Conservation (phyloP, 257 asterid species). For the Scutellaria baicalensis region DNA sequence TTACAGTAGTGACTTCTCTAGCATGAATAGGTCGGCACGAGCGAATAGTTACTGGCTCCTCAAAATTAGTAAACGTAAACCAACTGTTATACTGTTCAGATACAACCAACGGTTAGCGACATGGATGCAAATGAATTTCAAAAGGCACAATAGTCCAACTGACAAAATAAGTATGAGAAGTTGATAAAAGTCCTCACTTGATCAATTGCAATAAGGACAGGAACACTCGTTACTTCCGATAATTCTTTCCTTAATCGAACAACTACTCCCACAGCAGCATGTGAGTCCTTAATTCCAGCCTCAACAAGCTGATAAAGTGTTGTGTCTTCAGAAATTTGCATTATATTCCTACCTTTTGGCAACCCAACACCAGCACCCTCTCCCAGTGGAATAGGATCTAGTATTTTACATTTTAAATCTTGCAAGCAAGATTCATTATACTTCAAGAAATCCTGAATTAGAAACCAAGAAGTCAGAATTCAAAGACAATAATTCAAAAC, state of each 20-base stretch:
- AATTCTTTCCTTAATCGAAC: conserved; percentile 91
- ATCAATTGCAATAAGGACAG: conserved; percentile 92
- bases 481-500: conserved; percentile 1
- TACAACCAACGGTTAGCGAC: conserved; percentile 22
- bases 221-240: conserved; percentile 69
- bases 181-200: conserved; percentile 49
- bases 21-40: conserved; percentile 86
- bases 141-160: conserved; percentile 10
- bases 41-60: conserved; percentile 81
- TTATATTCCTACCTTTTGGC: conserved; percentile 55
- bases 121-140: neutral
- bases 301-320: conserved; percentile 71
- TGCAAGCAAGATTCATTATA: conserved; percentile 55
- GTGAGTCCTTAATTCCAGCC: conserved; percentile 57
- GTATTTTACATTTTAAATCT: conserved; percentile 59
- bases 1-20: conserved; percentile 75
- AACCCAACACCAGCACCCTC: conserved; percentile 93
- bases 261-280: conserved; percentile 85
- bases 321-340: conserved; percentile 59
- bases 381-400: conserved; percentile 76
- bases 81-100: conserved; percentile 81
- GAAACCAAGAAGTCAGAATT: conserved; percentile 11
- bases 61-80: conserved; percentile 89
- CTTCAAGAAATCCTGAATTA: conserved; percentile 69
- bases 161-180: neutral